Evolutionary conservation across 257 asterid genomes (phyloP).

Genomic region (Nicotiana sylvestris): DNA sequence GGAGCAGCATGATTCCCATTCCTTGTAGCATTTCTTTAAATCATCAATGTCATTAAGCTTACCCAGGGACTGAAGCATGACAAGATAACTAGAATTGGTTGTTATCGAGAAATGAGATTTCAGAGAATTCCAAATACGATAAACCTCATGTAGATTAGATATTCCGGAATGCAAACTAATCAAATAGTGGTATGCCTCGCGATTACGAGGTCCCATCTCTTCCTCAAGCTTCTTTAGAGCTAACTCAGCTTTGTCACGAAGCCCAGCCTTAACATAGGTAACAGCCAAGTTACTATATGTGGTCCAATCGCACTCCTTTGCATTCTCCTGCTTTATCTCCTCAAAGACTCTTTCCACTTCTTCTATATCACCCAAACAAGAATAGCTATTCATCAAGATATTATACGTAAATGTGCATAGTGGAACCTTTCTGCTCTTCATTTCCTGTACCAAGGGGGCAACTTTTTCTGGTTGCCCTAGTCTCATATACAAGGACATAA

Average conservation of each 20-base stretch:
- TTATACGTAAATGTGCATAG: slow-evolving; percentile 56
- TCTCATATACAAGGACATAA: slow-evolving; percentile 58
- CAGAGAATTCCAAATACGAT: slow-evolving; percentile 61
- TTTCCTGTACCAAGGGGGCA: slow-evolving; percentile 35
- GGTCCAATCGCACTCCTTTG: slow-evolving; percentile 61
- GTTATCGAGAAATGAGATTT: slow-evolving; percentile 34
- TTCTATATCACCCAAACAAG: slow-evolving; percentile 48
- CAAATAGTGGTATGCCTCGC: slow-evolving; percentile 56
- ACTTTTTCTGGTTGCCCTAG: slow-evolving; percentile 57
- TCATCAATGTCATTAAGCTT: slow-evolving; percentile 51
- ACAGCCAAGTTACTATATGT: slow-evolving; percentile 66
- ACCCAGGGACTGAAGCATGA: slow-evolving; percentile 60
- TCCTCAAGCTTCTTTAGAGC: slow-evolving; percentile 59
- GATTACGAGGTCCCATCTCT: slow-evolving; percentile 42
- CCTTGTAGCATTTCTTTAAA: slow-evolving; percentile 56
- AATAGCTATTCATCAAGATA: slow-evolving; percentile 56
- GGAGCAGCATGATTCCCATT: slow-evolving; percentile 60
- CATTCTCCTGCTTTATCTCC: slow-evolving; percentile 49
- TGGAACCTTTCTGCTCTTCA: slow-evolving; percentile 48
- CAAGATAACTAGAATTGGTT: slow-evolving; percentile 61
- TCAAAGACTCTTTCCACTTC: slow-evolving; percentile 68
- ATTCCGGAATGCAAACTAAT: slow-evolving; percentile 58
- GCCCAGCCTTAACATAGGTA: slow-evolving; percentile 48
- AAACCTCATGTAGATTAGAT: slow-evolving; percentile 49
- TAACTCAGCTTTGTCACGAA: slow-evolving; percentile 51